Base-by-base conservation (phyloP, 179 eudicot species). In the Silene noctiflora region DNA sequence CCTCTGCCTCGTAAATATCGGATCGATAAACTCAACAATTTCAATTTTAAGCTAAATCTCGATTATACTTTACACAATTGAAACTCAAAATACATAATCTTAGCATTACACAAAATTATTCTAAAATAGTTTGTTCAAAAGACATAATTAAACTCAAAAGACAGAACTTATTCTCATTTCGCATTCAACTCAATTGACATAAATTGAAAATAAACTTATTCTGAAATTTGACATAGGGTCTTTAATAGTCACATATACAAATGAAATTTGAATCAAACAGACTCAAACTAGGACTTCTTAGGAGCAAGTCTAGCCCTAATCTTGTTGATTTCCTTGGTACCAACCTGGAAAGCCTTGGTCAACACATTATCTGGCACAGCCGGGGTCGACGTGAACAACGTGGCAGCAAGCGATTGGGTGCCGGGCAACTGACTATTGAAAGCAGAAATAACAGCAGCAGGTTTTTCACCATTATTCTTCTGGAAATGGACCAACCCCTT, bases 381-480 rank as follows among this genome's bases (percentile, higher is more conserved):
- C 2, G 95, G 95, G 5, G 83, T 74, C 4, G 92, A 79, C 0
- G 87, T 75, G 58, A 90, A 88, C 75, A 90, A 69, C 27, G 92
- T 79, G 79, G 82, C 76, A 17, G 86, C 89, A 4, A 87, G 67
- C 13, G 81, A 69, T 75, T 85, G 88, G 35, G 87, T 84, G 0
- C 92, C 92, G 1, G 90, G 84, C 44, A 85, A 46, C 80, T 90
- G 95, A 76, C 89, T 87, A 71, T 82, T 88, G 61, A 90, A 90
- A 27, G 87, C 92, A 13, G 91, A 61, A 17, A 90, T 73, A 8
- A 80, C 86, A 0, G 91, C 83, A 0, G 92, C 95, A 0, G 89
- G 77, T 35, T 11, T 72, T 6, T 84, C 71, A n/a, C 84, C 87
- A 39, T 81, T 86, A 69, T 89, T 90, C 79, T 84, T 82, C 77